Percentiles rank a stretch among this genome's conserved stretches.
phyloP scores from a whole-genome alignment of 2,329 filamentous ascomycete genomes.

The Alternaria metachromatica region DNA sequence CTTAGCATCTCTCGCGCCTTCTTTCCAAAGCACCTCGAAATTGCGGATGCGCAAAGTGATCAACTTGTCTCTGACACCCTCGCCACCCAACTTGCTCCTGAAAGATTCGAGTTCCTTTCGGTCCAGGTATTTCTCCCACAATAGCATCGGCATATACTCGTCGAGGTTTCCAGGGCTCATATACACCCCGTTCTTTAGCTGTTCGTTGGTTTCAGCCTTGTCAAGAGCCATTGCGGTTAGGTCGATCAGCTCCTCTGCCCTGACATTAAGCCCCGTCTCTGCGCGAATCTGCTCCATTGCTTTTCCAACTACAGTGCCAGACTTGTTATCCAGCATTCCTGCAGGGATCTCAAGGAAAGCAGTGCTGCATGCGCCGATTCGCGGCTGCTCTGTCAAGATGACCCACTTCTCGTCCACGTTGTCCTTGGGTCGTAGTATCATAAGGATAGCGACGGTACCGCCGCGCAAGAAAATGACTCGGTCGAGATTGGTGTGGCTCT shows the following conservation, averaged over 20 bases:
- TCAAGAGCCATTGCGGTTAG: slow-evolving; percentile 60
- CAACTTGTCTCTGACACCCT: background rate
- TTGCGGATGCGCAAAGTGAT: background rate
- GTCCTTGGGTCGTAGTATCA: slow-evolving; percentile 43
- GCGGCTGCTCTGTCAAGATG: slow-evolving; percentile 63
- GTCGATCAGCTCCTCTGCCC: slow-evolving; percentile 58
- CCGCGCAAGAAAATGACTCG: slow-evolving; percentile 65
- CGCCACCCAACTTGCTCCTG: background rate
- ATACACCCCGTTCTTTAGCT: background rate
- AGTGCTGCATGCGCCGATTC: slow-evolving; percentile 62
- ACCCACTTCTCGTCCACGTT: slow-evolving; percentile 49
- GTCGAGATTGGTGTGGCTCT: slow-evolving; percentile 34
- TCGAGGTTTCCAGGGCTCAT: background rate
- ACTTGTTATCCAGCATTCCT: slow-evolving; percentile 64
- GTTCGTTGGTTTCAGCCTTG: background rate
- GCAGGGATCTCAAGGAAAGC: slow-evolving; percentile 64
- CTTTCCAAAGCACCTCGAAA: background rate
- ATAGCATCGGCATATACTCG: background rate
- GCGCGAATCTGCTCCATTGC: slow-evolving; percentile 65
- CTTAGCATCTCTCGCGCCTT: background rate
- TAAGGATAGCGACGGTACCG: slow-evolving; percentile 64
- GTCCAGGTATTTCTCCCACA: background rate
- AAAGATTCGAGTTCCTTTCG: background rate
- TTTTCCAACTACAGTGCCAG: slow-evolving; percentile 58
- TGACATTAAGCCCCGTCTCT: slow-evolving; percentile 62